Evolutionary conservation across 805 yeast genomes (phyloP).

Genomic region (Cyberlindnera sargentensis): DNA sequence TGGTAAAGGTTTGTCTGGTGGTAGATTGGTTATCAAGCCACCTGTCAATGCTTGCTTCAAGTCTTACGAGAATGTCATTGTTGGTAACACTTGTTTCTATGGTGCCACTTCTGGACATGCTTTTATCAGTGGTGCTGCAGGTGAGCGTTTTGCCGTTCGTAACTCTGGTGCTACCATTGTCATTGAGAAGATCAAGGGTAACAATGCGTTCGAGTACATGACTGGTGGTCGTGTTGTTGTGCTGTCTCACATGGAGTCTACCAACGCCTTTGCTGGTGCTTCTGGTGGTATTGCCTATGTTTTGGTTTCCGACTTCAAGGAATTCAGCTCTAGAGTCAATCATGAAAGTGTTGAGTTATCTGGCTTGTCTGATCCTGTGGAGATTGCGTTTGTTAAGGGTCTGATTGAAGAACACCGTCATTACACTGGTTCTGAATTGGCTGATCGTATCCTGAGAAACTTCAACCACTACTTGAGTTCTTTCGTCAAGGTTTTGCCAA

Average conservation of each 20-base stretch:
- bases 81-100: slow-evolving; percentile 95
- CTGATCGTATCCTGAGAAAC: slow-evolving; percentile 73
- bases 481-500: slow-evolving; percentile 89
- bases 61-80: slow-evolving; percentile 92
- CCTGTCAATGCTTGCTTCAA: slow-evolving; percentile 78
- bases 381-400: slow-evolving; percentile 89
- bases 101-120: slow-evolving; percentile 97
- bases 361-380: slow-evolving; percentile 75
- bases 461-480: slow-evolving; percentile 84
- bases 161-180: slow-evolving; percentile 98
- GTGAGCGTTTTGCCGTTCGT: slow-evolving; percentile 97
- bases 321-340: slow-evolving; percentile 75
- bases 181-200: slow-evolving; percentile 90
- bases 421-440: slow-evolving; percentile 88
- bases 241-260: slow-evolving; percentile 84
- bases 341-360: slow-evolving; percentile 75
- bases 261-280: slow-evolving; percentile 89
- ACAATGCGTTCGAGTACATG: slow-evolving; percentile 99
- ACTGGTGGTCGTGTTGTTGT: slow-evolving; percentile 98
- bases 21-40: slow-evolving; percentile 87
- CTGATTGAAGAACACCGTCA: slow-evolving; percentile 92
- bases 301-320: slow-evolving; percentile 83
- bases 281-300: slow-evolving; percentile 99
- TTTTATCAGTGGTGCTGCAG: slow-evolving; percentile 93
- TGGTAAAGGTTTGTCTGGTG: slow-evolving; percentile 96